Evolutionary conservation across 352 stramenopile genomes (phyloP).

Genomic region (Phytophthora fragariaefolia): DNA sequence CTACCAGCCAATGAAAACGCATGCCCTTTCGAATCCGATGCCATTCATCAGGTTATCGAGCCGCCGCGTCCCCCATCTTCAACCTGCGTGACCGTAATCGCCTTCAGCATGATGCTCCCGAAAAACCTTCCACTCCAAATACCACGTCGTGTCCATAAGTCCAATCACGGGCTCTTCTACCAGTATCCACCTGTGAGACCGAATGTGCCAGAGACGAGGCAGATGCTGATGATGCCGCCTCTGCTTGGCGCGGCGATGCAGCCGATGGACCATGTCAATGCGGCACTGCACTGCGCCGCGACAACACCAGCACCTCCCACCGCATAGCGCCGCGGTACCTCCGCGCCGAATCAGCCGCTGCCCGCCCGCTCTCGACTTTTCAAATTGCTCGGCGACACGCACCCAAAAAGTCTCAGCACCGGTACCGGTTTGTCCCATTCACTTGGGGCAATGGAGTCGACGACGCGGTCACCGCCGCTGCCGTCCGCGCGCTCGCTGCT

Average conservation of each 20-base stretch:
- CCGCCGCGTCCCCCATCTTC: neutral
- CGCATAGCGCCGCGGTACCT: constrained; percentile 1
- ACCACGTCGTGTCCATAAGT: neutral
- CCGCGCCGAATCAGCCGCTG: neutral
- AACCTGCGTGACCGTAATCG: constrained; percentile 23
- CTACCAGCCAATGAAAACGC: neutral
- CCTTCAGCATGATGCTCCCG: neutral
- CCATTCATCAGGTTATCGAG: neutral
- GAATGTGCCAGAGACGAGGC: neutral
- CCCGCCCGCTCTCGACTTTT: constrained; percentile 20
- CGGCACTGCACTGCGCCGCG: neutral
- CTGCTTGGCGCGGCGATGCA: constrained; percentile 20
- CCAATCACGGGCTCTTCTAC: neutral
- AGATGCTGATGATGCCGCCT: constrained; percentile 24
- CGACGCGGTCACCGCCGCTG: constrained; percentile 10
- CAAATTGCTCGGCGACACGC: constrained; percentile 10
- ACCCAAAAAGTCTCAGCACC: neutral
- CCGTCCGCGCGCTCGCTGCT: constrained; percentile 30
- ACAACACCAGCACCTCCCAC: neutral
- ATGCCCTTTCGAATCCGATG: neutral
- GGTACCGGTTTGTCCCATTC: no score
- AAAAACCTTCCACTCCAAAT: neutral
- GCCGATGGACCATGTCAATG: constrained; percentile 20
- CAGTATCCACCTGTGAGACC: neutral
- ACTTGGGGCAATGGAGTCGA: constrained; percentile 18